A percentile compares a stretch with the other conserved stretches of the same genome.
Conservation (phyloP, 2,329 filamentous ascomycete species). For the Aspergillus sojae region DNA sequence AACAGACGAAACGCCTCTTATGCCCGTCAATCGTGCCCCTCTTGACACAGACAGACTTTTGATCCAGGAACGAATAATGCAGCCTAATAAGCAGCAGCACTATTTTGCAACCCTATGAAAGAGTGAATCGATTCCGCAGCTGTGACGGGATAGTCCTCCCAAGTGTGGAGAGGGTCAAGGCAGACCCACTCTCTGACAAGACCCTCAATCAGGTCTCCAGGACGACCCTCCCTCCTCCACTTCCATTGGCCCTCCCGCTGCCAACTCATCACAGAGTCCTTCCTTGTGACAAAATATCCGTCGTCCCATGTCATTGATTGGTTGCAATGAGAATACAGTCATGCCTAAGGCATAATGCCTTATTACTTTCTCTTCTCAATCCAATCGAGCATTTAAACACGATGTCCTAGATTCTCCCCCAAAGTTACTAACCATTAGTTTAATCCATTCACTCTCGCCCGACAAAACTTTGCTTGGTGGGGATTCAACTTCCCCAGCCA, state of each 20-base stretch:
- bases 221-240: conserved; percentile 12
- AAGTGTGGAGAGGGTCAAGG: not conserved
- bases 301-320: not conserved
- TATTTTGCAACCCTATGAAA: conserved; percentile 1
- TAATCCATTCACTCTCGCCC: not conserved
- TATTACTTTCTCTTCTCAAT: not conserved
- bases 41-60: not conserved
- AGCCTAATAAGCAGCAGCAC: conserved; percentile 1
- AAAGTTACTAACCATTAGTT: not conserved
- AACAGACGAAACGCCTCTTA: conserved; percentile 4
- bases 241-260: conserved; percentile 17
- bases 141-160: not conserved
- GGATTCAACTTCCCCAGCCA: conserved; percentile 9
- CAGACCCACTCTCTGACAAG: not conserved
- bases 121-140: not conserved
- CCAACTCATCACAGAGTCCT: conserved; percentile 25
- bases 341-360: not conserved
- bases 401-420: not conserved
- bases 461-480: not conserved
- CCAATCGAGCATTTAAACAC: not conserved
- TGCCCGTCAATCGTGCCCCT: not conserved
- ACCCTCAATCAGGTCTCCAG: conserved; percentile 1
- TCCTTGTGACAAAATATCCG: not conserved
- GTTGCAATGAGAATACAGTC: not conserved
- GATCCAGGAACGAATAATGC: not conserved